These are phyloP conservation scores for Aureobasidium sp. DNA, from an alignment of 2,329 filamentous ascomycete genomes.

Conservation along the genomic window DNA sequence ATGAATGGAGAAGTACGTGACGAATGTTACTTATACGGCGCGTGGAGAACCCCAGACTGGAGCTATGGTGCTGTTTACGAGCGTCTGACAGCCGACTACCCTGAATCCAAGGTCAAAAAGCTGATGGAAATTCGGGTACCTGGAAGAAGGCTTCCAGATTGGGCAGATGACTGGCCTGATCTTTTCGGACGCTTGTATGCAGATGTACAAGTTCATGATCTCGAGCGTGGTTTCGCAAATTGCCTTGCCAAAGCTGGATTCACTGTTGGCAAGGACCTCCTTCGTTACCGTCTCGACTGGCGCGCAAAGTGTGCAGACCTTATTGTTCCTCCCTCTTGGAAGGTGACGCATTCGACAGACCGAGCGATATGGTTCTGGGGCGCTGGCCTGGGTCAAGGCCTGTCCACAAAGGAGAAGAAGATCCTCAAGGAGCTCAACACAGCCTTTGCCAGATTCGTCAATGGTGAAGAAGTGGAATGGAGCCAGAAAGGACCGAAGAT, in stretches of 20 bases:
- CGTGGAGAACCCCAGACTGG: conserved; percentile 41
- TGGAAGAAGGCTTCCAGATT: conserved; percentile 30
- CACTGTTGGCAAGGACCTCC: conserved; percentile 38
- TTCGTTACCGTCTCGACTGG: conserved; percentile 50
- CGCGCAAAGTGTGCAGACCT: conserved; percentile 42
- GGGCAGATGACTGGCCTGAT: conserved; percentile 42
- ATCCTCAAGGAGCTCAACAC: conserved; percentile 35
- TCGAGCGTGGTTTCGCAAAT: conserved; percentile 46
- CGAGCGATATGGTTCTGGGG: conserved; percentile 52
- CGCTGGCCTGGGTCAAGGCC: conserved; percentile 32
- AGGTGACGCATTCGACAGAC: conserved; percentile 50
- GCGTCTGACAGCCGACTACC: conserved; percentile 49
- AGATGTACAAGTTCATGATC: conserved; percentile 49
- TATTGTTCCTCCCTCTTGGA: conserved; percentile 41
- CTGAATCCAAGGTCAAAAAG: conserved; percentile 36
- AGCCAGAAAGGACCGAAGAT: conserved; percentile 31
- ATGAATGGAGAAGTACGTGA: conserved; percentile 50
- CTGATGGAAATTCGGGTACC: conserved; percentile 31
- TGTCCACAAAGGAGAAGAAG: conserved; percentile 40
- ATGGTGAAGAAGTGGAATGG: conserved; percentile 37
- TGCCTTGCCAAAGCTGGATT: conserved; percentile 37
- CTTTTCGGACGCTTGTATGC: conserved; percentile 51
- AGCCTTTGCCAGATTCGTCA: conserved; percentile 35
- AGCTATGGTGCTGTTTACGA: conserved; percentile 36
- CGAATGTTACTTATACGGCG: conserved; percentile 47